These are phyloP conservation scores for Paramecium biaurelia DNA, from an alignment of 73 alveolate species.

Conservation along the genomic window DNA sequence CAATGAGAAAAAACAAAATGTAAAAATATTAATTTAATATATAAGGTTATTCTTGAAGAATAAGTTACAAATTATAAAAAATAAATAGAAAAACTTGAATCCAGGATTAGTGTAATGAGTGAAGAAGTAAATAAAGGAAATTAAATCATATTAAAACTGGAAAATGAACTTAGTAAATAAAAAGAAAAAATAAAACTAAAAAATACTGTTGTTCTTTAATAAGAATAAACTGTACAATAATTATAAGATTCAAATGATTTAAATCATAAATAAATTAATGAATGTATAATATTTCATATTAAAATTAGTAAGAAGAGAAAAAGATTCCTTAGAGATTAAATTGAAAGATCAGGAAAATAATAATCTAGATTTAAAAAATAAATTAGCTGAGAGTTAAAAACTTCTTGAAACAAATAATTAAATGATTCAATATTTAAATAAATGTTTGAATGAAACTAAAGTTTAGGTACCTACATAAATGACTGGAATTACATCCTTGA, in stretches of 20 bases:
- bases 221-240: constrained; percentile 47
- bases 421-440: constrained; percentile 45
- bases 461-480: constrained; percentile 13
- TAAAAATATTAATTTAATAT: neutral
- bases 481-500: neutral
- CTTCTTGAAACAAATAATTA: constrained; percentile 32
- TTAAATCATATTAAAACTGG: constrained; percentile 44
- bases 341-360: neutral
- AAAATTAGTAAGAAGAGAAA: constrained; percentile 58
- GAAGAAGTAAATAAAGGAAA: constrained; percentile 62
- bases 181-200: constrained; percentile 50
- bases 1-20: constrained; percentile 15
- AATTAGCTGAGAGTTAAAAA: constrained; percentile 45
- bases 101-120: neutral
- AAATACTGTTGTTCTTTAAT: constrained; percentile 22
- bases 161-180: constrained; percentile 41
- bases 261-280: constrained; percentile 41
- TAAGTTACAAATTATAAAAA: constrained; percentile 25
- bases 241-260: constrained; percentile 41
- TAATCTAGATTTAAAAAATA: constrained; percentile 47
- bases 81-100: constrained; percentile 41
- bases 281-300: neutral
- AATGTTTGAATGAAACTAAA: constrained; percentile 37
- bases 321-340: constrained; percentile 46
- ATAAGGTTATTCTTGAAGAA: constrained; percentile 44